These are phyloP conservation scores for Solidago caesia DNA, from an alignment of 129 eudicot genomes.

Conservation along the genomic window DNA sequence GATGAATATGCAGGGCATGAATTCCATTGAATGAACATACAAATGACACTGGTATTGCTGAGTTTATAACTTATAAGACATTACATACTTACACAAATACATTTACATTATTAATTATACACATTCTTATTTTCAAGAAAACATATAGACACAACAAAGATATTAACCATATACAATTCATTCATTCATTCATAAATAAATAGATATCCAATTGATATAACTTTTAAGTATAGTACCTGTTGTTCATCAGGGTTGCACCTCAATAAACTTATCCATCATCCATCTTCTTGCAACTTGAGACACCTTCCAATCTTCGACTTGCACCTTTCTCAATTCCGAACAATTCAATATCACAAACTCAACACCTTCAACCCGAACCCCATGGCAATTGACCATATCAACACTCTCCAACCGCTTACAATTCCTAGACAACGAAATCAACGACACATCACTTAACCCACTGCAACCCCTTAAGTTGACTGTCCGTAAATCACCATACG, in stretches of 20 bases:
- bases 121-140: constrained; percentile 16
- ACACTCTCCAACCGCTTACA: constrained; percentile 62
- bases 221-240: background rate
- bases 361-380: constrained; percentile 47
- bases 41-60: background rate
- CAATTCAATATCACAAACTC: constrained; percentile 49
- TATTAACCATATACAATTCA: constrained; percentile 17
- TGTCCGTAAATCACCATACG: constrained; percentile 39
- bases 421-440: constrained; percentile 42
- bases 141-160: constrained; percentile 6
- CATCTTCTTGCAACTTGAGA: constrained; percentile 44
- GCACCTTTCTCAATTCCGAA: constrained; percentile 35
- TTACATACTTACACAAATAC: constrained; percentile 15
- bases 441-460: constrained; percentile 36
- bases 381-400: constrained; percentile 53
- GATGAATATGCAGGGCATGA: background rate
- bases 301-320: constrained; percentile 59
- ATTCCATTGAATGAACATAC: background rate
- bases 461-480: constrained; percentile 67
- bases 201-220: constrained; percentile 3
- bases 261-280: constrained; percentile 40
- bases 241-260: constrained; percentile 28
- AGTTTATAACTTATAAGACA: background rate
- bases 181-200: background rate
- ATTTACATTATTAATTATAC: background rate